A percentile compares a stretch with the other conserved stretches of the same genome.
Conservation (phyloP, 2,329 filamentous ascomycete genomes). For the Alternaria triticina region DNA sequence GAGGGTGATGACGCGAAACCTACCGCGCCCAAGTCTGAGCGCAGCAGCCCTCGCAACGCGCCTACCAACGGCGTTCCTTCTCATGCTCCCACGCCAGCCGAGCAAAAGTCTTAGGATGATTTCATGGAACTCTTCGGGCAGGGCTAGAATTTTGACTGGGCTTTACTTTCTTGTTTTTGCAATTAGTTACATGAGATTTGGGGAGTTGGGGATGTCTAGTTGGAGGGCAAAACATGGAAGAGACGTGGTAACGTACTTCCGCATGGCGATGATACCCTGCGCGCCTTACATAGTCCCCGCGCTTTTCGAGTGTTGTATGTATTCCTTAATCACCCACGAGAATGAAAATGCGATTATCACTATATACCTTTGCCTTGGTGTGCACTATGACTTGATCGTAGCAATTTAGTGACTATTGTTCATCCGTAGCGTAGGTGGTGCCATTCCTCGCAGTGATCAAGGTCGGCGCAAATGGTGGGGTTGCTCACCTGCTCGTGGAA, state of each 20-base stretch:
- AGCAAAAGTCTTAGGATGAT: slow-evolving; percentile 40
- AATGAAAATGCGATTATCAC: slow-evolving; percentile 12
- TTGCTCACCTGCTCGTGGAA: slow-evolving; percentile 13
- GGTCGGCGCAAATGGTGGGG: slow-evolving; percentile 3
- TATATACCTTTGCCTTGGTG: neutral
- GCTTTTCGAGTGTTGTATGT: slow-evolving; percentile 10
- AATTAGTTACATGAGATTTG: neutral
- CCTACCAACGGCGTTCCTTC: slow-evolving; percentile 41
- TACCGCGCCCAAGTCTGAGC: slow-evolving; percentile 51
- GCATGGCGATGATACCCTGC: slow-evolving; percentile 18
- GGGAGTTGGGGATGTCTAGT: slow-evolving; percentile 6
- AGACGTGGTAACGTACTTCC: slow-evolving; percentile 9
- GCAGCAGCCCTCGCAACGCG: slow-evolving; percentile 51
- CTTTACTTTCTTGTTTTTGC: neutral
- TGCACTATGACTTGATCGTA: neutral
- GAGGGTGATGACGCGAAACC: slow-evolving; percentile 82
- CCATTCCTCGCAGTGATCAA: neutral
- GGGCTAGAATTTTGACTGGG: neutral
- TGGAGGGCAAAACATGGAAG: slow-evolving; percentile 7
- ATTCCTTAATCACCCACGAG: slow-evolving; percentile 8
- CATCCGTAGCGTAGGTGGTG: neutral
- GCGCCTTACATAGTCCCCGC: slow-evolving; percentile 7
- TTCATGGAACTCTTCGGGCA: neutral
- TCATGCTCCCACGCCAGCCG: slow-evolving; percentile 44
- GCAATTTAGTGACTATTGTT: neutral